Base-by-base conservation (phyloP, 257 asterid species). In the Ajuga chamaepitys region DNA sequence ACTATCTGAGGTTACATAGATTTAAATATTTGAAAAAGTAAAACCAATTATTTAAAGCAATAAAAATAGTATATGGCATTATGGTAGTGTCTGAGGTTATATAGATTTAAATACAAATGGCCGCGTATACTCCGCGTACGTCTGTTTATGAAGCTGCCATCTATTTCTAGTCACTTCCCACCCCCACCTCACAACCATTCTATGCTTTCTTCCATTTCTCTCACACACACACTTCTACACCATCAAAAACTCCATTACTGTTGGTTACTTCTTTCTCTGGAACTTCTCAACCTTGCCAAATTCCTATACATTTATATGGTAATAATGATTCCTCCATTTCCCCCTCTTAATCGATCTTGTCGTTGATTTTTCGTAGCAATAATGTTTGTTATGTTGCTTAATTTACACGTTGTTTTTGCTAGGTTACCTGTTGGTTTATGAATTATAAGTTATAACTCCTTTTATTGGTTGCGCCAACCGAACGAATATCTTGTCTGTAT, bases 101-200 rank as follows among this genome's bases (percentile, higher is more conserved):
- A 20, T 21, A 50, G 10, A 50, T 50, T 6, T 11, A 13, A n/a
- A n/a, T 42, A 45, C 30, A 26, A 34, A 2, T 45, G 52, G 25
- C 74, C 79, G 82, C 56, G 79, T 63, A 10, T 17, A 8, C 12
- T 74, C 35, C 80, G 83, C 63, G 78, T 64, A 30, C 13, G 25
- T 37, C 17, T 7, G 32, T 30, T 32, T 11, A 55, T 37, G 48
- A 60, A 58, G 9, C 22, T 58, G 28, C 58, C 50, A 12, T 9
- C 61, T 71, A 70, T 56, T 74, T 71, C 70, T 57, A 58, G 71
- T 50, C 35, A 14, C 51, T 52, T 59, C 70, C 56, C n/a, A 8
- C 50, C 9, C 46, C 58, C 45, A 40, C 64, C 64, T 51, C 69
- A 11, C 64, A 14, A 38, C 58, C 70, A 47, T 30, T 51, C 26